Evolutionary conservation across 805 yeast genomes (phyloP), one percentile per base, ranked within the genome.

Genomic region (Starmera dryadoides): DNA sequence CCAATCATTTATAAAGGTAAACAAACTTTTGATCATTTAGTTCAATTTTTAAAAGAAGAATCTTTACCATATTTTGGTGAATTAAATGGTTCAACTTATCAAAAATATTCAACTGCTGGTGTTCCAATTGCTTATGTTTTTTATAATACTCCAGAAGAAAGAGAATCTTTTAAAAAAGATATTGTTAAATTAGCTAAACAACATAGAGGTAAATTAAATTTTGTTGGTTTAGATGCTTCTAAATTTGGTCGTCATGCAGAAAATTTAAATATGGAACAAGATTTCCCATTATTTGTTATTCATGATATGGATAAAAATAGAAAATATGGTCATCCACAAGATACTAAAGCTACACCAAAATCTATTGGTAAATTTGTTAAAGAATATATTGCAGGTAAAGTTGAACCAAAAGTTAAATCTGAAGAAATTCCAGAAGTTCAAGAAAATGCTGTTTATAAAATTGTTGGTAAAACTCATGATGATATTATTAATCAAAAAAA

Each of bases 121-220:
- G 48, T 78, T 41, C 98, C 98, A 46, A 66, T 93, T 49, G 94
- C 86, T 39, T 91, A 89, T 73, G 79, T 84, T 62, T 93, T 93
- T 70, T 87, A 85, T 69, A 77, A 74, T 50, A 64, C 72, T 36
- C 73, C 73, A 36, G 85, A 79, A 47, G 81, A 86, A 66, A 79
- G 81, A 59, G 75, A 64, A 30, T 71, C 68, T 29, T 73, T 76
- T 48, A 65, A 66, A 35, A 68, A 69, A 33, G 57, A 67, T 38
- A 72, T 89, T 53, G 64, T 58, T 44, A 73, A 77, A 40, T 66
- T 84, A 55, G 94, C 91, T 54, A 80, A 81, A 67, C 66, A 75
- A 58, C 71, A 74, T 66, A 78, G 86, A 69, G 96, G 95, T 46
- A 73, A 77, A 58, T 63, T 88, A 50, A 86, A 84, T 69, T 81